Base-by-base conservation (phyloP, 2,329 filamentous ascomycete species). In the Xylariaceae sp. region DNA sequence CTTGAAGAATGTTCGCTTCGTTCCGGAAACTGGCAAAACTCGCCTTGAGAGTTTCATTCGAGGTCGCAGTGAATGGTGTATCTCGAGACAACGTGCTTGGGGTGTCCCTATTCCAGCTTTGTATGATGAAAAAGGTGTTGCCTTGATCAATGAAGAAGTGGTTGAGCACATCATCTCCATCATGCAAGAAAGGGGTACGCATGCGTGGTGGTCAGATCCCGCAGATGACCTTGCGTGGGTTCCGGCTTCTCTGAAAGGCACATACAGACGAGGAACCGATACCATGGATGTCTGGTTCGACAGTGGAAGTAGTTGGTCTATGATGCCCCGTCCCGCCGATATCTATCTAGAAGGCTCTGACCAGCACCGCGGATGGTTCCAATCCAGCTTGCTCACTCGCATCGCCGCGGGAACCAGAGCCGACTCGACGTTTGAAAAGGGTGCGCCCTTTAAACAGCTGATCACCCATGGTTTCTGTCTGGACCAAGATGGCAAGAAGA, bases 281-380 rank as follows among this genome's bases (percentile, higher is more conserved):
- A 99, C 94, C 0, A 99, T 99, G 94, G 94, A 99, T 73, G 94
- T 99, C 8, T 99, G 94, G 94, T 99, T 99, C 67, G 94, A 99
- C 73, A 97, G 94, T 65, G 94, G 94, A 4, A 96, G 89, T 53
- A 96, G 91, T 70, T 99, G 94, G 94, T 88, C 80, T 3, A 80
- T 84, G 70, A 78, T 77, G 34, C 67, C 73, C 7, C 70, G 72
- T 34, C 86, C 72, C 23, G 91, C 91, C 0, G 92, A 99, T 72
- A 82, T 97, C 23, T 97, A 96, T 71, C 82, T 97, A 2, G 94
- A 99, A 76, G 94, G 94, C 37, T 90, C 88, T 2, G 94, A 99
- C 73, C 94, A 99, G 73, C 94, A 99, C 74, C 88, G 94, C 45
- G 94, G 94, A 35, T 99, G 94, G 94, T 99, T 99, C 72, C 94